Conservation (phyloP, 768 basidiomycete species). For the Leucocoprinus birnbaumii region DNA sequence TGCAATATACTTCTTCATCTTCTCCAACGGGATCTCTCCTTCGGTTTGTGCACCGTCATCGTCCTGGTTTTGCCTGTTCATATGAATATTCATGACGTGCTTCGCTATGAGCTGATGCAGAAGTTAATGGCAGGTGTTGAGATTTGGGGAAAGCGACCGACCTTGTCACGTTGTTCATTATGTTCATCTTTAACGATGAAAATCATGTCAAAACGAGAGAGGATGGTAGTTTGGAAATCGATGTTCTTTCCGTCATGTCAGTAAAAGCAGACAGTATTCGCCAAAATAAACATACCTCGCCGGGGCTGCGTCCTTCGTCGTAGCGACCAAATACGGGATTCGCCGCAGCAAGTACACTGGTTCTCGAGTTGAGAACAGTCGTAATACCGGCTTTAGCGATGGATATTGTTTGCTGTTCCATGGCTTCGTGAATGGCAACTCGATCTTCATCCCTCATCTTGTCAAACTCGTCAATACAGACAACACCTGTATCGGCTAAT, state of each 20-base stretch:
- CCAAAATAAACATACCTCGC: slow-evolving; percentile 60
- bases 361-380: slow-evolving; percentile 93
- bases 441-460: slow-evolving; percentile 99
- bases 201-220: slow-evolving; percentile 99
- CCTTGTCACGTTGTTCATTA: slow-evolving; percentile 89
- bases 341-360: slow-evolving; percentile 94
- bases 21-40: slow-evolving; percentile 93
- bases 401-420: slow-evolving; percentile 99
- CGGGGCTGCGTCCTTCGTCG: slow-evolving; percentile 93
- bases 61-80: slow-evolving; percentile 77
- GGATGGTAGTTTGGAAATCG: slow-evolving; percentile 96
- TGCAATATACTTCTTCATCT: slow-evolving; percentile 97
- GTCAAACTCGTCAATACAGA: slow-evolving; percentile 99
- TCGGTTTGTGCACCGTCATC: slow-evolving; percentile 65
- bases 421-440: slow-evolving; percentile 98
- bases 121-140: slow-evolving; percentile 4
- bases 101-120: slow-evolving; percentile 79
- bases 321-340: slow-evolving; percentile 98
- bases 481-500: slow-evolving; percentile 95
- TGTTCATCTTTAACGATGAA: slow-evolving; percentile 99
- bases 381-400: slow-evolving; percentile 99
- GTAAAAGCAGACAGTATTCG: not conserved
- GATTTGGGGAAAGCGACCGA: slow-evolving; percentile 28
- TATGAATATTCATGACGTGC: slow-evolving; percentile 98
- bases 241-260: slow-evolving; percentile 59